Percentiles rank a stretch among this genome's conserved stretches.
Conservation (phyloP, 2,329 filamentous ascomycete species). For the Cladosporium sphaerospermum region DNA sequence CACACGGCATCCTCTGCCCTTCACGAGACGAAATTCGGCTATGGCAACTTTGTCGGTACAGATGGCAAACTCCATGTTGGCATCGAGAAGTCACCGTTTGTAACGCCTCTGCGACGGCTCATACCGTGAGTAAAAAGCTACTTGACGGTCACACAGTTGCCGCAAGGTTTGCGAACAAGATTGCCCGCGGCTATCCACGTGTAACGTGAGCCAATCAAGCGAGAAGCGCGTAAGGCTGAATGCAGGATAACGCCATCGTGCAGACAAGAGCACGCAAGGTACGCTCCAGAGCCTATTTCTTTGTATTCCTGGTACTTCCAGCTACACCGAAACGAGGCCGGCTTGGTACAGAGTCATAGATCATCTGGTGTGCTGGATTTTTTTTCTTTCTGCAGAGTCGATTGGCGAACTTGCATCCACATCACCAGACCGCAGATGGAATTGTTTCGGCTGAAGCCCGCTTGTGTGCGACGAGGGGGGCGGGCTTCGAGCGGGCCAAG, state of each 20-base stretch:
- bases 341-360: no score
- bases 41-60: conserved; percentile 44
- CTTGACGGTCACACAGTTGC: no score
- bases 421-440: background rate
- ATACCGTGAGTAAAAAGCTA: no score
- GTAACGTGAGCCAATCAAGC: conserved; percentile 2
- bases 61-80: conserved; percentile 47
- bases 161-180: background rate
- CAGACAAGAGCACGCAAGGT: conserved; percentile 4
- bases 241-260: conserved; percentile 1
- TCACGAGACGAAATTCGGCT: conserved; percentile 39
- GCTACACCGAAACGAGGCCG: conserved; percentile 5
- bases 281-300: background rate
- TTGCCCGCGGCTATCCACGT: conserved; percentile 1
- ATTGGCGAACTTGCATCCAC: background rate
- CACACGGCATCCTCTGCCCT: no score
- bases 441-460: conserved; percentile 4
- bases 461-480: background rate
- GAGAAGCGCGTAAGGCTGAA: conserved; percentile 8
- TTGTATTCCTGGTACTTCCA: background rate
- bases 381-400: no score
- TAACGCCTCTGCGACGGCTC: background rate
- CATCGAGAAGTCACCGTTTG: conserved; percentile 43
- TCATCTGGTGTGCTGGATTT: no score
- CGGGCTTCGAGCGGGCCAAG: conserved; percentile 1